phyloP scores from a whole-genome alignment of 306 rosid species.

The Argentina anserina region DNA sequence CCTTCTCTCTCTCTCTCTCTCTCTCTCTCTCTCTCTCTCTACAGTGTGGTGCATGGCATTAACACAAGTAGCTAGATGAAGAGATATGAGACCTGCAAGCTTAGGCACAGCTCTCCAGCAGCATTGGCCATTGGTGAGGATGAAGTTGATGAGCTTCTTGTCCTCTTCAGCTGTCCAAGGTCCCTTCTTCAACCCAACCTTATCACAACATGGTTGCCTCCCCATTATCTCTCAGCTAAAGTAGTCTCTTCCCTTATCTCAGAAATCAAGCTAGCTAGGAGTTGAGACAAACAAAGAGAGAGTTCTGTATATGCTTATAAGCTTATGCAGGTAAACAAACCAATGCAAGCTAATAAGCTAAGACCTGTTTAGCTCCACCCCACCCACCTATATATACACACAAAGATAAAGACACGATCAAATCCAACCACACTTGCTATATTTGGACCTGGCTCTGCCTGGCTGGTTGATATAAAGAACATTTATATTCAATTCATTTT shows the following conservation, averaged over 20 bases:
- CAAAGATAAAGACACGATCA: neutral
- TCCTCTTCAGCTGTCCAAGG: conserved; percentile 94
- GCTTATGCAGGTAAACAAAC: conserved; percentile 12
- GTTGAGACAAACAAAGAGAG: neutral
- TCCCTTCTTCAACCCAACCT: conserved; percentile 94
- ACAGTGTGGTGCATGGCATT: neutral
- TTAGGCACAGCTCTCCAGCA: conserved; percentile 99
- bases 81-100: conserved; percentile 58
- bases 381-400: conserved; percentile 48
- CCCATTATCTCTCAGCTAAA: conserved; percentile 46
- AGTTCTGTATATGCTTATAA: neutral
- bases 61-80: neutral
- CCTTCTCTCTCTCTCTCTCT: neutral
- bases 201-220: conserved; percentile 98
- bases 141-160: conserved; percentile 83
- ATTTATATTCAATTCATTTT: neutral
- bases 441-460: conserved; percentile 3
- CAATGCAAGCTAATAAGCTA: neutral
- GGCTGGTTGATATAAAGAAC: neutral
- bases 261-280: neutral
- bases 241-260: neutral
- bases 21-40: neutral
- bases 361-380: conserved; percentile 27
- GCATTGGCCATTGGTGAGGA: conserved; percentile 86
- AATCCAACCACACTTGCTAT: conserved; percentile 1